Evolutionary conservation across 495 filamentous ascomycete species (phyloP), one percentile per base, ranked within the genome.

Genomic region (Aspergillus egyptiacus): DNA sequence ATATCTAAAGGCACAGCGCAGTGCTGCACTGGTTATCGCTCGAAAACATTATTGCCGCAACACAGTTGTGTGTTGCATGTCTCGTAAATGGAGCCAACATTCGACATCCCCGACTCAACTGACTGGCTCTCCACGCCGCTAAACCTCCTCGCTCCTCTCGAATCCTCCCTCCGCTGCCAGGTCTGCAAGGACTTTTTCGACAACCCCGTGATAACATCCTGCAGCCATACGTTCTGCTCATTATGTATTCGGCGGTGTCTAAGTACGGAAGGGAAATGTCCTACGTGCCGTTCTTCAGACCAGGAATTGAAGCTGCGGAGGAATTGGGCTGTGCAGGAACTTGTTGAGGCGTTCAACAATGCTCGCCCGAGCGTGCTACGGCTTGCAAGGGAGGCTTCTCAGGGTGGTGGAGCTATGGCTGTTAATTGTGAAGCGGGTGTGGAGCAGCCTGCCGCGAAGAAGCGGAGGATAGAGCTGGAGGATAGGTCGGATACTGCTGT

Each of bases 111-210:
- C 28, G 91, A 98, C 68, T 84, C 91, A 5, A 91, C 91, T 37
- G 94, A 98, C 74, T 98, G 93, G 94, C 71, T 89, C 13, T 57
- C 71, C n/a, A 96, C 93, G 17, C 79, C 83, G 1, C 72, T 97
- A 7, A 75, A 83, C 2, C 68, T 76, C 27, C 76, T 98, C 47
- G 73, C 81, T 39, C 73, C 83, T 5, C 77, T 99, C 46, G 93
- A 99, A 58, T 80, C 87, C 32, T 80, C 87, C 13, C 76, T 99
- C 13, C 87, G 91, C 54, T 99, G 93, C 66, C 86, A 96, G 58
- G 85, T 99, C 48, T 99, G 93, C 77, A 97, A 96, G 67, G 93
- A 99, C 64, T 94, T 96, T 67, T 97, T 86, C 70, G 78, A 80
- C 51, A 90, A 87, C 18, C 93, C 93, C 1, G 91, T 99, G 74